Conservation (phyloP, 2,329 filamentous ascomycete genomes). For the Neobulgaria alba region DNA sequence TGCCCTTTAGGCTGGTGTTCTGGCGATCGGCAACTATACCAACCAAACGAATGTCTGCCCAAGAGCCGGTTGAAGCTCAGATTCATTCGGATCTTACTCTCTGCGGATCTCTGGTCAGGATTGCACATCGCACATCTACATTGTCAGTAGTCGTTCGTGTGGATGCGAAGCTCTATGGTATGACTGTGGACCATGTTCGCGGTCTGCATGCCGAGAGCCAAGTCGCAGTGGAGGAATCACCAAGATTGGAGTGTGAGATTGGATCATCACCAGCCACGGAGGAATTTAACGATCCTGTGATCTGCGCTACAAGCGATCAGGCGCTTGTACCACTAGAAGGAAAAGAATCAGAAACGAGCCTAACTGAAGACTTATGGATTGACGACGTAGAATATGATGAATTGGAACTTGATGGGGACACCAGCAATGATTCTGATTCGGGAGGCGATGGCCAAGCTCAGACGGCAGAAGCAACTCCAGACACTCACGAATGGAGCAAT, state of each 20-base stretch:
- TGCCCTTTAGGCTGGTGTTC: conserved; percentile 7
- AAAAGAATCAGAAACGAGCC: conserved; percentile 1
- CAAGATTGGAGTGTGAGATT: too few relatives aligned
- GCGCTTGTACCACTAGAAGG: not conserved
- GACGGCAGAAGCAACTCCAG: too few relatives aligned
- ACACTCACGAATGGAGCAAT: too few relatives aligned
- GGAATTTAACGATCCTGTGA: too few relatives aligned
- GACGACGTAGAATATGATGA: conserved; percentile 8
- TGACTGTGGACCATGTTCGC: conserved; percentile 8
- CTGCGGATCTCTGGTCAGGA: conserved; percentile 7
- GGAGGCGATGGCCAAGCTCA: too few relatives aligned
- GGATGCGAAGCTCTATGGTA: conserved; percentile 6
- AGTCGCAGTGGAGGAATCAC: not conserved
- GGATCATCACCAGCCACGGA: too few relatives aligned
- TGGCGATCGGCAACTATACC: conserved; percentile 5
- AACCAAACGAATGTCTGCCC: conserved; percentile 4
- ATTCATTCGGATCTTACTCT: conserved; percentile 3
- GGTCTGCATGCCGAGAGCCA: too few relatives aligned
- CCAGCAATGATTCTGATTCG: too few relatives aligned
- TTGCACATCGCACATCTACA: conserved; percentile 6
- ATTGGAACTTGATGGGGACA: conserved; percentile 1
- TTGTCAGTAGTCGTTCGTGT: conserved; percentile 4
- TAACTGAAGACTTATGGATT: conserved; percentile 2
- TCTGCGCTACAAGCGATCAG: too few relatives aligned
- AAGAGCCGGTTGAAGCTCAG: conserved; percentile 2